Evolutionary conservation across 2,329 filamentous ascomycete genomes (phyloP), one percentile per base, ranked within the genome.

Genomic region (Teratosphaeria epicoccoides): DNA sequence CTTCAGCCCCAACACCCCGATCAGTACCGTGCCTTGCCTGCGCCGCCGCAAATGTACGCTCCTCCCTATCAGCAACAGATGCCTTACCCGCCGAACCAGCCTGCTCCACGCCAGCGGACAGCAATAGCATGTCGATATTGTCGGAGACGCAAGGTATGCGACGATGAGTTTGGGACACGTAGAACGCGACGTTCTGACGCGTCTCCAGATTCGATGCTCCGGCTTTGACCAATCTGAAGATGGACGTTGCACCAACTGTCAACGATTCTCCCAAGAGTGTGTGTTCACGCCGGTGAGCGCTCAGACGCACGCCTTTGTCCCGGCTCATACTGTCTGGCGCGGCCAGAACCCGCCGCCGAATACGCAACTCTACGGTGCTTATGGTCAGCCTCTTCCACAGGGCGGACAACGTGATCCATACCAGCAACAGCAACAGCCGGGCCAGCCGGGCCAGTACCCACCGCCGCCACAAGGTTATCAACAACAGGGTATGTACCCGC

Each of bases 271-370:
- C 58, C 84, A 87, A 68, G 83, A 86, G 65, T 88, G 84, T 70
- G 81, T 88, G 68, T 88, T 88, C 68, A 87, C 83, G 1, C 84
- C 84, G 2, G 84, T 88, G 23, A 86, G 82, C 3, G 84, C 83
- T 10, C 83, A 87, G 69, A 81, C 83, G 7, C 83, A 86, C 66
- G 84, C 84, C 10, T 87, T 87, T 63, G 84, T 87, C 28, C 84
- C 84, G 6, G 83, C 83, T 9, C 82, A 86, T 64, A 82, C 83
- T 6, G 80, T 83, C 52, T 85, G 71, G 68, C 71, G 73, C 44
- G 72, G 73, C 22, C 63, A 66, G 52, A 64, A 67, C 25, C 72
- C 72, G 47, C 72, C 71, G 25, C 61, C 64, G 7, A 65, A 65
- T 50, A 58, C 63, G 33, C 67, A 69, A 59, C 69, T 76, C 77